A percentile compares a stretch with the other conserved stretches of the same genome.
Evolutionary conservation across 192 early-diverging fungal genomes (phyloP).

Genomic region (Glomus cerebriforme): DNA sequence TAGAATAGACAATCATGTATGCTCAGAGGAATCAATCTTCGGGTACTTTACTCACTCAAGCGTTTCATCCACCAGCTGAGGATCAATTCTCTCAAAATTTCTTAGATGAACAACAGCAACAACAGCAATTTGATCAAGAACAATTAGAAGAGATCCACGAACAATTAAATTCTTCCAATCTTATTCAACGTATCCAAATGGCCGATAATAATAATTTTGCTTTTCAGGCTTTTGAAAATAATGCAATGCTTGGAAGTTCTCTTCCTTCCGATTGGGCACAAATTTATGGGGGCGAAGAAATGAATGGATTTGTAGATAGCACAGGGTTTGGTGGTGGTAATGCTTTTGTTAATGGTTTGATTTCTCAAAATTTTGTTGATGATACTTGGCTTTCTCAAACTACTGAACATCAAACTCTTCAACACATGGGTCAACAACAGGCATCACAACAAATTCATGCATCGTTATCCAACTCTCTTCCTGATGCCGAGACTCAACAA

Average conservation of each 20-base stretch:
- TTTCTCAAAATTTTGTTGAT: slow-evolving; percentile 14
- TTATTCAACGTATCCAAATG: slow-evolving; percentile 9
- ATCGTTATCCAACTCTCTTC: not conserved
- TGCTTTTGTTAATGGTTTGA: slow-evolving; percentile 15
- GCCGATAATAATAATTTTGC: not conserved
- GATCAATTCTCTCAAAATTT: slow-evolving; percentile 15
- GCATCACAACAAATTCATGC: not conserved
- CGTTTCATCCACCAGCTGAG: slow-evolving; percentile 29
- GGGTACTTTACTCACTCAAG: slow-evolving; percentile 14
- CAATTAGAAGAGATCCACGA: slow-evolving; percentile 23
- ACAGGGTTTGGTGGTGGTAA: not conserved
- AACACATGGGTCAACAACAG: not conserved
- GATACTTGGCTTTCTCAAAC: not conserved
- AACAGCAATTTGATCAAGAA: slow-evolving; percentile 18
- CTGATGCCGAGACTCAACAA: slow-evolving; percentile 1
- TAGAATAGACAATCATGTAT: slow-evolving; percentile 21
- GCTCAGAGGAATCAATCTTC: slow-evolving; percentile 1
- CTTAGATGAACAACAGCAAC: slow-evolving; percentile 6
- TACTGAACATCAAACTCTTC: not conserved
- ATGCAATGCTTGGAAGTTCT: slow-evolving; percentile 10
- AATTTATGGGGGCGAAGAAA: not conserved
- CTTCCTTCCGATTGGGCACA: slow-evolving; percentile 16
- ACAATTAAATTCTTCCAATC: slow-evolving; percentile 8
- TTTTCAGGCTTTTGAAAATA: slow-evolving; percentile 21
- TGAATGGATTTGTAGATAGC: not conserved